Conservation (phyloP, 805 yeast genomes). For the Martiniozyma abietophila region DNA sequence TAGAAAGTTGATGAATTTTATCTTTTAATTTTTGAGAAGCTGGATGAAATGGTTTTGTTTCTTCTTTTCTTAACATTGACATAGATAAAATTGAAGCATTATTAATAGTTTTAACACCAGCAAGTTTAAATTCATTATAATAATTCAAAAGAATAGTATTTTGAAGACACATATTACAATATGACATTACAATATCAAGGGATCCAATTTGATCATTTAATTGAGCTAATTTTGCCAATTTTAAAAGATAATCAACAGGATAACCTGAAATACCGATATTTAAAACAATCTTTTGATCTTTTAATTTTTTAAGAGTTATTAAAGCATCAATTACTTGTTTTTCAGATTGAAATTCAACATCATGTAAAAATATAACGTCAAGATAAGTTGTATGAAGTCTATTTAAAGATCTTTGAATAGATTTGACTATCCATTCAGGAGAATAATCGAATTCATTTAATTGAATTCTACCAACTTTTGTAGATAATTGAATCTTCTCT, state of each 20-base stretch:
- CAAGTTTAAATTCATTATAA: constrained; percentile 40
- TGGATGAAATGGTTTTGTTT: constrained; percentile 75
- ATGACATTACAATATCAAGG: constrained; percentile 68
- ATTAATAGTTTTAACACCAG: constrained; percentile 49
- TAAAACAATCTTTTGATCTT: constrained; percentile 50
- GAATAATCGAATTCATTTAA: constrained; percentile 70
- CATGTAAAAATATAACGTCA: constrained; percentile 83
- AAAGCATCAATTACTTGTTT: constrained; percentile 54
- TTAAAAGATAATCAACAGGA: constrained; percentile 61
- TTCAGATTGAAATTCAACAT: constrained; percentile 68
- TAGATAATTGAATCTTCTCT: constrained; percentile 58
- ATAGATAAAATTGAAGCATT: constrained; percentile 84
- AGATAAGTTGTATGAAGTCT: constrained; percentile 60
- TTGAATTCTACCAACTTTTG: constrained; percentile 76
- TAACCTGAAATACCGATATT: constrained; percentile 81
- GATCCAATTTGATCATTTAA: constrained; percentile 40
- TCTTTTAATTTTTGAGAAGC: constrained; percentile 49
- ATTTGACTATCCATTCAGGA: constrained; percentile 45
- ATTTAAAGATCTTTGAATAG: constrained; percentile 57
- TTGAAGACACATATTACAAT: constrained; percentile 76
- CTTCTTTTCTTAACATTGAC: constrained; percentile 67
- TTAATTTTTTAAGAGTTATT: constrained; percentile 46
- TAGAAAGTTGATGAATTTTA: constrained; percentile 39
- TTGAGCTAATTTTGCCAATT: constrained; percentile 36
- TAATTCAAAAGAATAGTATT: constrained; percentile 46